Base-by-base conservation (phyloP, 352 stramenopile genomes). In the Globisporangium iwayamae region DNA sequence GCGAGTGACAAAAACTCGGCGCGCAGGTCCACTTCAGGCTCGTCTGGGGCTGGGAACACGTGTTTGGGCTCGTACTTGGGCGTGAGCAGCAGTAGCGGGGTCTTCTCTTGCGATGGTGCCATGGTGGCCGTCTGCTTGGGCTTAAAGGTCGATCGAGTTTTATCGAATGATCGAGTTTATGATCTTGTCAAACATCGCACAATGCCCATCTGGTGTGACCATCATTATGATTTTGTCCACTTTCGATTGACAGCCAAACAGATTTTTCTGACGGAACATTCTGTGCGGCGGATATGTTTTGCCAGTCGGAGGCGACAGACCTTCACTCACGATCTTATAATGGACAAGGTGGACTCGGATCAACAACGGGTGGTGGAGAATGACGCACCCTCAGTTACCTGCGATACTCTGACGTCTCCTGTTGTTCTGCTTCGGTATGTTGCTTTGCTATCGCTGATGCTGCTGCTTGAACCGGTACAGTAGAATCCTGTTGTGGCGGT, bases 1-100 rank as follows among this genome's bases (percentile, higher is more conserved):
- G 14, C 41, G 50, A 92, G 73, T 54, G 75, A 66, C 63, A 69
- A 65, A 63, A 92, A 85, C 68, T 92, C 83, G 48, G 65, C 62
- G 14, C 65, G 62, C 32, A 83, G 70, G 60, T 92, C 69, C 28
- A 92, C 77, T 1, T 71, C 70, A 16, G 70, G 62, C 64, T 90
- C 79, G 8, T 28, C 41, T 18, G 20, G n/a, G 10, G 51, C 14
- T 36, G 30, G 18, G 16, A 25, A 47, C 14, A 47, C 45, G 32
- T 8, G 43, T 20, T 25, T n/a, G 54, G 52, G 4, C 14, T 14
- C 20, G 41, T 13, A 43, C 41, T 48, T 25, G 34, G 43, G 58
- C 14, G 36, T 60, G 56, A 65, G 56, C 50, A 52, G 39, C 13
- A 47, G 41, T 16, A 47, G 41, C 38, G 56, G 39, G 18, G 45